Evolutionary conservation across 495 filamentous ascomycete species (phyloP).

Genomic region (Penicillium cataractarum): DNA sequence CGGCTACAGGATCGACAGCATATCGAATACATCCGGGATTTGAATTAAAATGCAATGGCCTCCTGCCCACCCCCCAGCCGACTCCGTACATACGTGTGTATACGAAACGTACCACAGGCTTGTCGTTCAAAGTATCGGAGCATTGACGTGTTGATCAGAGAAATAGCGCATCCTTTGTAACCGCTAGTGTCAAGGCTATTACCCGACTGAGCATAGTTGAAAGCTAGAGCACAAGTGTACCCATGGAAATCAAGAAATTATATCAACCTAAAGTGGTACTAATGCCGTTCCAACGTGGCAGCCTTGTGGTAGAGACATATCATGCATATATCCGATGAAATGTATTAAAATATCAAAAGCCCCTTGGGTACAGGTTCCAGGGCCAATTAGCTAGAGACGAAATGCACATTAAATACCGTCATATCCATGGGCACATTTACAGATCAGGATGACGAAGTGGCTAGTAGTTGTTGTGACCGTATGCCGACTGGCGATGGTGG

Average conservation of each 20-base stretch:
- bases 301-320: background rate
- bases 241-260: background rate
- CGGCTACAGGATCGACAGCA: background rate
- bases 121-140: conserved; percentile 1
- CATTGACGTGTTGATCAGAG: background rate
- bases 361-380: background rate
- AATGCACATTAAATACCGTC: conserved; percentile 18
- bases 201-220: background rate
- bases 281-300: background rate
- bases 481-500: conserved; percentile 51
- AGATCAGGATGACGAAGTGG: conserved; percentile 8
- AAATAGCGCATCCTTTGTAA: conserved; percentile 9
- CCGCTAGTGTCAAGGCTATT: background rate
- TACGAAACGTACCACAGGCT: background rate
- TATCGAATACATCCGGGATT: background rate
- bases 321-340: conserved; percentile 3
- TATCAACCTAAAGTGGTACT: background rate
- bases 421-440: conserved; percentile 29
- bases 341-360: conserved; percentile 10
- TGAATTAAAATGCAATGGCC: background rate
- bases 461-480: conserved; percentile 41
- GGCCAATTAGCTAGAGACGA: conserved; percentile 6
- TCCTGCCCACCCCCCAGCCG: background rate
- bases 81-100: background rate
- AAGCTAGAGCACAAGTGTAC: background rate